Percentiles rank a stretch among this genome's conserved stretches.
Conservation (phyloP, 768 basidiomycete species). For the Tricholoma furcatifolium region DNA sequence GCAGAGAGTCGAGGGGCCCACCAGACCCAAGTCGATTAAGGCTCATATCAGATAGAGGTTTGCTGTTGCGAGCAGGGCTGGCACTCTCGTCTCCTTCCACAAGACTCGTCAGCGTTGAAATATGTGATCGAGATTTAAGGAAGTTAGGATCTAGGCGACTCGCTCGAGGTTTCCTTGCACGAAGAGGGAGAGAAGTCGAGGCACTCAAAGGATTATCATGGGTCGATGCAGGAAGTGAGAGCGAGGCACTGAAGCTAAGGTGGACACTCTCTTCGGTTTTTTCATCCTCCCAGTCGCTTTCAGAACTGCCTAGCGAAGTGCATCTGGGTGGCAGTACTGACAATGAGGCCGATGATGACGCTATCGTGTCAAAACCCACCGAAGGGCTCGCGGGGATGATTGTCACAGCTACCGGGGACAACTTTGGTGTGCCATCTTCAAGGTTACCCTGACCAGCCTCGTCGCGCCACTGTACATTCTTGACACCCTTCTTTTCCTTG, state of each 20-base stretch:
- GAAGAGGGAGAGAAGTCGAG: conserved; percentile 22
- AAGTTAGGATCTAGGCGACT: conserved; percentile 72
- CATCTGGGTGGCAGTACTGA: conserved; percentile 38
- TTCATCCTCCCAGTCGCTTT: conserved; percentile 91
- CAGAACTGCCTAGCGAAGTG: conserved; percentile 60
- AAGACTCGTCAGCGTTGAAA: conserved; percentile 56
- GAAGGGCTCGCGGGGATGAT: conserved; percentile 45
- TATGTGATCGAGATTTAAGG: conserved; percentile 51
- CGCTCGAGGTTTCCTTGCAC: conserved; percentile 50
- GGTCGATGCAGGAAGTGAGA: conserved; percentile 37
- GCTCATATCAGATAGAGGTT: conserved; percentile 65
- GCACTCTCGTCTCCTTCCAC: conserved; percentile 68
- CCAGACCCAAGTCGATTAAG: conserved; percentile 47
- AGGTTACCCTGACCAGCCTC: conserved; percentile 82
- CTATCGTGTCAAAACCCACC: conserved; percentile 17
- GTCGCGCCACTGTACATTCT: conserved; percentile 86
- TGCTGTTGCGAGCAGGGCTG: conserved; percentile 30
- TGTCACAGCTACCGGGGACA: conserved; percentile 30
- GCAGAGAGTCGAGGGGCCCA: conserved; percentile 22
- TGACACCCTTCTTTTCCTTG: conserved; percentile 61
- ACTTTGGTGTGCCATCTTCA: conserved; percentile 55
- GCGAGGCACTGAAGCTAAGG: conserved; percentile 46
- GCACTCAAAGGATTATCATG: conserved; percentile 22
- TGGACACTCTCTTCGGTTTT: conserved; percentile 77
- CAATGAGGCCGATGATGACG: conserved; percentile 23